Conservation (phyloP, 768 basidiomycete species). For the Lactarius psammicola region DNA sequence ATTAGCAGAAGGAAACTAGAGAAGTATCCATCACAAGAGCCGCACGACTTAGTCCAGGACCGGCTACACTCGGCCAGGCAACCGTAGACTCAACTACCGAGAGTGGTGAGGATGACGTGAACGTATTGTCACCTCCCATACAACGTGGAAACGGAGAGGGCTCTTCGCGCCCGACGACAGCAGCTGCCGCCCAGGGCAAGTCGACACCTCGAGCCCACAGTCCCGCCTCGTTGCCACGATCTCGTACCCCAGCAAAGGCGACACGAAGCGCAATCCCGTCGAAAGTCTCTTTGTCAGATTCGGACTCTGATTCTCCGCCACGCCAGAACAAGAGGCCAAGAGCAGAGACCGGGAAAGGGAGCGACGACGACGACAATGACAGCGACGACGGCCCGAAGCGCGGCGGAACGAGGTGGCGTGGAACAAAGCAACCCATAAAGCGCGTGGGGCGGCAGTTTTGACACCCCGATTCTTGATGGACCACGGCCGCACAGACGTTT, state of each 20-base stretch:
- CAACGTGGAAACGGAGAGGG: neutral
- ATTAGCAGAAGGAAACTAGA: constrained; percentile 2
- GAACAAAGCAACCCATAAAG: constrained; percentile 71
- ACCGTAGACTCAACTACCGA: constrained; percentile 2
- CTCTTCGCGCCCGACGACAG: neutral
- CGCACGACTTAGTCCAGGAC: constrained; percentile 9
- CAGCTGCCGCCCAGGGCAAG: constrained; percentile 1
- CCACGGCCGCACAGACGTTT: neutral
- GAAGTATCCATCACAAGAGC: neutral
- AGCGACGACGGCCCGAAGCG: constrained; percentile 55
- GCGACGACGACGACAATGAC: constrained; percentile 48
- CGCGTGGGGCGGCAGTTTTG: constrained; percentile 75
- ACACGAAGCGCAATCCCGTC: constrained; percentile 11
- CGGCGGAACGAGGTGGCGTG: constrained; percentile 45
- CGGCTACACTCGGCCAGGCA: neutral
- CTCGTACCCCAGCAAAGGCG: constrained; percentile 7
- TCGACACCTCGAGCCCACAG: constrained; percentile 1
- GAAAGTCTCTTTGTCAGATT: constrained; percentile 36
- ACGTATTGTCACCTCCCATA: neutral
- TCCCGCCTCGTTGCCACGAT: constrained; percentile 8
- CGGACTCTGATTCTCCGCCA: constrained; percentile 56
- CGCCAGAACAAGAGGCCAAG: constrained; percentile 41
- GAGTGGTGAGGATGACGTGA: constrained; percentile 7
- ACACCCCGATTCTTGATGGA: constrained; percentile 26
- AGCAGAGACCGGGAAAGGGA: constrained; percentile 34